Base-by-base conservation (phyloP, 1,284 basidiomycete species). In the Mycosarcoma mackinlayi region DNA sequence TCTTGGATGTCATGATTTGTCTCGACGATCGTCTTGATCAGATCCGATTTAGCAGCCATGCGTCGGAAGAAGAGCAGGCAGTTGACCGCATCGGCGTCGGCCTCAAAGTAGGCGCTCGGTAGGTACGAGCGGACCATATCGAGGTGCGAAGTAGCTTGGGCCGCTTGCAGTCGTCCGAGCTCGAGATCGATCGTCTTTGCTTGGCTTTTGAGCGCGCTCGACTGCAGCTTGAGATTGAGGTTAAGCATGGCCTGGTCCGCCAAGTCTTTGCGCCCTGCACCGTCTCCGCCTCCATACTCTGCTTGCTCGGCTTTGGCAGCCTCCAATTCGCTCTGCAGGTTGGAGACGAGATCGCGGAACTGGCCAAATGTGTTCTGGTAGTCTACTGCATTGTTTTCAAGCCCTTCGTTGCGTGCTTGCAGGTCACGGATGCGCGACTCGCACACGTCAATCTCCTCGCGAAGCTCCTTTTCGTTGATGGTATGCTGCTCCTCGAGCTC, bases 401-500 rank as follows among this genome's bases (percentile, higher is more conserved):
- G 68, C 18, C 57, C 48, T 34, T 75, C 71, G 25, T 52, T 63
- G 41, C 73, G 70, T 14, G 58, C 37, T 3, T 55, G 51, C 24
- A 70, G 60, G 21, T 78, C 67, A 19, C 66, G 66, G 19, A 75
- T 46, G 30, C 55, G 56, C 1, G 72, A 71, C 18, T 75, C 78
- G 49, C 57, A 55, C 18, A 61, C 51, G 42, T 75, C 90, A 38
- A 98, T 87, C 57, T 97, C 94, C 55, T 92, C 92, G 76, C 94
- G 90, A 68, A 98, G 84, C 37, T 91, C 88, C 83, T 92, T 93
- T 84, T 98, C 95, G 0, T 93, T 93, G 83, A 97, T 95, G 7
- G 92, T 83, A 75, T 98, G 95, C 77, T 92, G 93, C 84, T 98
- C 95, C 83, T 98, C 96, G 3, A 99, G 87, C 84, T 99, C 96